These are phyloP conservation scores for Quercus aquifolioides DNA, from an alignment of 306 rosid genomes.

Conservation along the genomic window DNA sequence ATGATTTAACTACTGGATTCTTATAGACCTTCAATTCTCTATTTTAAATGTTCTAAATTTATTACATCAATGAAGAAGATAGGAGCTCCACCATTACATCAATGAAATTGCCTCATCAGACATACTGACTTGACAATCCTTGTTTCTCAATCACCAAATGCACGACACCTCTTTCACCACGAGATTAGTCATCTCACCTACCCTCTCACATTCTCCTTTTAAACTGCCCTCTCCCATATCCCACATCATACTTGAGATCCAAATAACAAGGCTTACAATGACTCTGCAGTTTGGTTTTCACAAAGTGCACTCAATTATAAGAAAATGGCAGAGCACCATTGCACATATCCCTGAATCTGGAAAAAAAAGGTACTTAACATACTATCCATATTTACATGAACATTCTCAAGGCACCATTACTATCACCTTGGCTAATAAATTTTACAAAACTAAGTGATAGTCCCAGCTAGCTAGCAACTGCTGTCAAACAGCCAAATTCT, in stretches of 20 bases:
- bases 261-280: neutral
- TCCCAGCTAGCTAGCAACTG: slow-evolving; percentile 21
- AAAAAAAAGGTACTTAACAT: neutral
- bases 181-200: neutral
- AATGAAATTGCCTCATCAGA: neutral
- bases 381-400: slow-evolving; percentile 1
- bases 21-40: too few relatives aligned
- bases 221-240: slow-evolving; percentile 19
- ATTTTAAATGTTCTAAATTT: too few relatives aligned
- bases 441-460: neutral
- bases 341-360: neutral
- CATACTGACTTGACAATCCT: neutral
- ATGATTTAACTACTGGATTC: too few relatives aligned
- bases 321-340: neutral
- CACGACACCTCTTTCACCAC: neutral
- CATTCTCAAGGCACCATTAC: slow-evolving; percentile 2
- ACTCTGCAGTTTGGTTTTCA: neutral
- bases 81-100: neutral
- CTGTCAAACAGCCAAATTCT: neutral
- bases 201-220: neutral
- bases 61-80: neutral
- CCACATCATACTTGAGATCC: neutral
- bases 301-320: neutral
- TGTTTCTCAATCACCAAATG: slow-evolving; percentile 8
- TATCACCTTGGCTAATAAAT: neutral